A percentile compares a stretch with the other conserved stretches of the same genome.
Conservation (phyloP, 2,329 filamentous ascomycete species). For the Paraphaeosphaeria sporulosa region DNA sequence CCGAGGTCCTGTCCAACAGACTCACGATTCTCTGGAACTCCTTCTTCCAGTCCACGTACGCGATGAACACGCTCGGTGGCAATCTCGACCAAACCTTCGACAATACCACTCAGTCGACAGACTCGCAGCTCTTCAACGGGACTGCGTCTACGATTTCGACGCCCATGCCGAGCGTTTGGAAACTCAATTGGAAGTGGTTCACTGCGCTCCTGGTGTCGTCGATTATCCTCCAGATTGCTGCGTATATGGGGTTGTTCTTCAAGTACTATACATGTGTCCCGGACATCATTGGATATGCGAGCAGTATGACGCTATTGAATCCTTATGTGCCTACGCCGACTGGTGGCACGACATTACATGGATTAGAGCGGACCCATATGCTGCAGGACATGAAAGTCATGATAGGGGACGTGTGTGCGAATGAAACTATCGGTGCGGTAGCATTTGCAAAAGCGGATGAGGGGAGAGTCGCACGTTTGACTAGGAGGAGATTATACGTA, state of each 20-base stretch:
- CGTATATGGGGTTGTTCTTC: constrained; percentile 34
- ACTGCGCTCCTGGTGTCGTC: constrained; percentile 30
- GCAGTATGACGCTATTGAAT: constrained; percentile 32
- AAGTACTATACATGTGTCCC: constrained; percentile 39
- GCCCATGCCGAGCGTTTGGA: constrained; percentile 23
- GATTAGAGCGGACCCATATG: constrained; percentile 32
- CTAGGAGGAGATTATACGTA: constrained; percentile 33
- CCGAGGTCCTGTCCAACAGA: constrained; percentile 26
- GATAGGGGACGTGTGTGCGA: constrained; percentile 40
- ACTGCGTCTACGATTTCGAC: constrained; percentile 15
- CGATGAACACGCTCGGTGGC: constrained; percentile 28
- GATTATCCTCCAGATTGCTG: constrained; percentile 32
- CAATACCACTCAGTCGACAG: constrained; percentile 23
- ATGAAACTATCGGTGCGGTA: constrained; percentile 37
- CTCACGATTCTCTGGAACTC: constrained; percentile 38
- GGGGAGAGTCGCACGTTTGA: constrained; percentile 25
- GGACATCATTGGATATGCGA: constrained; percentile 38
- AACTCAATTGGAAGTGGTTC: constrained; percentile 38
- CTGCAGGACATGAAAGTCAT: constrained; percentile 33
- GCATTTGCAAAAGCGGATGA: constrained; percentile 34
- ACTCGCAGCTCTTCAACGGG: constrained; percentile 23
- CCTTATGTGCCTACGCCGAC: constrained; percentile 35
- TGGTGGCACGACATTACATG: constrained; percentile 36
- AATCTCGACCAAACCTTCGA: constrained; percentile 23
- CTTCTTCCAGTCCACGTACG: constrained; percentile 40